A percentile compares a stretch with the other conserved stretches of the same genome.
Conservation (phyloP, 176 grass and related monocot genomes). For the Puya raimondii region DNA sequence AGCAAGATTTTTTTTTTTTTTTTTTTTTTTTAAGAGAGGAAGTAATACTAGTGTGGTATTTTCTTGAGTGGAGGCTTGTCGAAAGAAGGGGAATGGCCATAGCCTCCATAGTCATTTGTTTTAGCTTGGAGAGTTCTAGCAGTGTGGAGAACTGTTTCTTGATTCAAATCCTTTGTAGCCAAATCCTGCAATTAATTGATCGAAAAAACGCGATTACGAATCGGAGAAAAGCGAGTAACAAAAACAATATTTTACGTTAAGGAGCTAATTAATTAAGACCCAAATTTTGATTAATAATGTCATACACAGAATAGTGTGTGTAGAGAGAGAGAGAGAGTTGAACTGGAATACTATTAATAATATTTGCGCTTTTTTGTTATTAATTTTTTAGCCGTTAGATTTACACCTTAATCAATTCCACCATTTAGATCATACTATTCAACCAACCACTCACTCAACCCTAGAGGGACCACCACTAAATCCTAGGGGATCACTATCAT, state of each 20-base stretch:
- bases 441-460: too few species aligned
- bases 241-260: background rate
- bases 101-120: background rate
- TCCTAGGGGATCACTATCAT: too few species aligned
- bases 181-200: background rate
- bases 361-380: too few species aligned
- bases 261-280: background rate
- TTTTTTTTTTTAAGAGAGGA: background rate
- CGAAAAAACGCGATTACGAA: background rate
- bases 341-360: too few species aligned
- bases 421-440: too few species aligned
- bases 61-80: background rate
- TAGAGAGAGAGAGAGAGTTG: too few species aligned
- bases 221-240: background rate
- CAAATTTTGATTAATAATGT: too few species aligned
- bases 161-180: background rate
- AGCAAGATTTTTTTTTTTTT: background rate
- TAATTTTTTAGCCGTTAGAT: too few species aligned
- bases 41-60: background rate
- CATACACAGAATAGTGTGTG: too few species aligned
- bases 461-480: too few species aligned
- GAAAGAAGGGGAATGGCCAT: background rate
- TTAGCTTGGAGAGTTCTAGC: background rate
- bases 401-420: too few species aligned
- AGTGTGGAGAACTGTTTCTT: background rate